phyloP scores from a whole-genome alignment of 768 basidiomycete species.

The Podaxis carcinomalis region DNA sequence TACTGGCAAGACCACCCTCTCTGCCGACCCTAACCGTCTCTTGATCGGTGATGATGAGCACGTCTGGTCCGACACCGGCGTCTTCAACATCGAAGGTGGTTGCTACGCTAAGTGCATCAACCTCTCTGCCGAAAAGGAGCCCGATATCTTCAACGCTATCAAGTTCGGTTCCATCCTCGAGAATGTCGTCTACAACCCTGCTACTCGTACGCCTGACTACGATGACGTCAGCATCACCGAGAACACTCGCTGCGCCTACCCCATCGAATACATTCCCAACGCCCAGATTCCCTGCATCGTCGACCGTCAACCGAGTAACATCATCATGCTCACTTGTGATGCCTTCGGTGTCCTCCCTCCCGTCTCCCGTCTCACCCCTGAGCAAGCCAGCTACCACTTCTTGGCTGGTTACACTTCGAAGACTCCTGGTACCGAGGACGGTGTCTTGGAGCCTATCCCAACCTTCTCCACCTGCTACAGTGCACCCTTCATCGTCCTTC shows the following conservation, averaged over 20 bases:
- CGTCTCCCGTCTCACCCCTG: slow-evolving; percentile 85
- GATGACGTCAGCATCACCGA: slow-evolving; percentile 96
- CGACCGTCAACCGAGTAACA: slow-evolving; percentile 85
- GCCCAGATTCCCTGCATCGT: slow-evolving; percentile 91
- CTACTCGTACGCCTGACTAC: slow-evolving; percentile 83
- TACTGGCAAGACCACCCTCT: slow-evolving; percentile 98
- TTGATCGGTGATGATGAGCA: slow-evolving; percentile 99
- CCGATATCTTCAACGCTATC: slow-evolving; percentile 96
- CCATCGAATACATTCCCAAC: slow-evolving; percentile 95
- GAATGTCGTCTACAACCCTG: slow-evolving; percentile 95
- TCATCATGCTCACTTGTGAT: slow-evolving; percentile 97
- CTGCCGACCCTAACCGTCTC: slow-evolving; percentile 89
- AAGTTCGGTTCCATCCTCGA: slow-evolving; percentile 95
- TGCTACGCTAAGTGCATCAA: slow-evolving; percentile 99
- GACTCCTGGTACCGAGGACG: slow-evolving; percentile 98
- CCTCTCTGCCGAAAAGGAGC: slow-evolving; percentile 95
- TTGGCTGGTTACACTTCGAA: slow-evolving; percentile 97
- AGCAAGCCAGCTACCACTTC: slow-evolving; percentile 98
- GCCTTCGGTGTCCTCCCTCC: slow-evolving; percentile 98
- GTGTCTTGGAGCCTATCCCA: slow-evolving; percentile 95
- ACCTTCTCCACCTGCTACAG: slow-evolving; percentile 99
- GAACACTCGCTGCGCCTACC: slow-evolving; percentile 99
- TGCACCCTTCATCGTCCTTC: slow-evolving; percentile 98
- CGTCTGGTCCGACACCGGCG: slow-evolving; percentile 98
- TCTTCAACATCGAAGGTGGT: slow-evolving; percentile 99